Conservation (phyloP, 805 yeast genomes). For the Starmera quercuum region DNA sequence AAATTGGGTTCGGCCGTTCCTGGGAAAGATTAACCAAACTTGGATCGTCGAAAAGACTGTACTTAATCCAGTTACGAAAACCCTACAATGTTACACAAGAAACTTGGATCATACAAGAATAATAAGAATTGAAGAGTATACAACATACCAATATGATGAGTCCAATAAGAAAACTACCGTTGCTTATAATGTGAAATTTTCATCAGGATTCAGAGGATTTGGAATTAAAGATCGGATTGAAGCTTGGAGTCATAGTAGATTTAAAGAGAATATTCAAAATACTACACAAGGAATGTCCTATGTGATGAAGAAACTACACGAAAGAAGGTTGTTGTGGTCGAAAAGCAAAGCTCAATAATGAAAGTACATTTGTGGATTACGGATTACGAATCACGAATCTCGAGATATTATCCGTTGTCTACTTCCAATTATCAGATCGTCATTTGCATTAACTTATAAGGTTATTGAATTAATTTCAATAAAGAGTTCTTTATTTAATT, state of each 20-base stretch:
- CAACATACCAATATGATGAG: conserved; percentile 40
- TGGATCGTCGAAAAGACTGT: conserved; percentile 79
- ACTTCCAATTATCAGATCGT: no score
- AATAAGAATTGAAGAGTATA: conserved; percentile 71
- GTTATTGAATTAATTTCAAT: no score
- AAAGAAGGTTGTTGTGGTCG: conserved; percentile 10
- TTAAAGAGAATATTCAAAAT: conserved; percentile 57
- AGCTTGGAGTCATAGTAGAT: conserved; percentile 67
- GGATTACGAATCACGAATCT: no score
- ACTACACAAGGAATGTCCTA: conserved; percentile 67
- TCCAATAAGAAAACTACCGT: conserved; percentile 35
- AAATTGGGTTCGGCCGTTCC: conserved; percentile 63
- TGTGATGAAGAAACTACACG: conserved; percentile 63
- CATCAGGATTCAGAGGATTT: conserved; percentile 54
- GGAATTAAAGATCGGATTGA: conserved; percentile 73
- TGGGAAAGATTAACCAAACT: conserved; percentile 61
- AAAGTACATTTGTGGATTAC: no score
- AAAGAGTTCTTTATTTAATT: no score
- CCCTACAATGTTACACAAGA: conserved; percentile 63
- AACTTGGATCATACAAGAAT: conserved; percentile 80
- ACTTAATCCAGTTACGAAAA: conserved; percentile 51
- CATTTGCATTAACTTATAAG: no score
- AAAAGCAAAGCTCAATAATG: not conserved
- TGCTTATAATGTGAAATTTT: conserved; percentile 56
- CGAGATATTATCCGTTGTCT: no score